phyloP scores from a whole-genome alignment of 345 rosid genomes.

The Tarenaya hassleriana region DNA sequence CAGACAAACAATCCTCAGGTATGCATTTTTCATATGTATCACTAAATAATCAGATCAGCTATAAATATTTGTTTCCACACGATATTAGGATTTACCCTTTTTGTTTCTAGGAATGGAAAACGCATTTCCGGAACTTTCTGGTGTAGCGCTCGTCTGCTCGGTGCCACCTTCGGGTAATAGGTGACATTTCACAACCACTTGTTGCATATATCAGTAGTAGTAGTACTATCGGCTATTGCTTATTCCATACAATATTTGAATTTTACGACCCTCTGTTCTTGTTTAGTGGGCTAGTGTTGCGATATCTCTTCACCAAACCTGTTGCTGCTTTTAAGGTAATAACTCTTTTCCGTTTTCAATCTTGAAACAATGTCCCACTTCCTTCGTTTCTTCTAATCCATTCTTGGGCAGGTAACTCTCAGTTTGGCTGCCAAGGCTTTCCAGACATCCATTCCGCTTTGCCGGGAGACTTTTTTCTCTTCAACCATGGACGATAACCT shows the following conservation, averaged over 20 bases:
- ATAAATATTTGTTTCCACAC: not conserved
- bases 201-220: not conserved
- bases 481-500: constrained; percentile 66
- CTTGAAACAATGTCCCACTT: constrained; percentile 1
- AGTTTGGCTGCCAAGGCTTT: constrained; percentile 90
- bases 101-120: constrained; percentile 31
- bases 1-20: constrained; percentile 36
- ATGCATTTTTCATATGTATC: not conserved
- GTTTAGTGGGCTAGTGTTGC: constrained; percentile 73
- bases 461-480: constrained; percentile 83
- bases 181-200: constrained; percentile 34
- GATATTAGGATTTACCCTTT: not conserved
- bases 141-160: constrained; percentile 71
- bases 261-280: constrained; percentile 16
- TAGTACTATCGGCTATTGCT: too few relatives aligned
- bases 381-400: constrained; percentile 7
- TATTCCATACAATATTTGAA: constrained; percentile 7
- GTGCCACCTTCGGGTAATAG: constrained; percentile 95
- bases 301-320: constrained; percentile 85
- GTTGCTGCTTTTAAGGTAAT: constrained; percentile 85
- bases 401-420: constrained; percentile 55
- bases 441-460: constrained; percentile 73
- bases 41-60: not conserved
- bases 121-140: constrained; percentile 53
- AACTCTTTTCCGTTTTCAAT: not conserved